These are phyloP conservation scores for Aspergillus sp. DNA, from an alignment of 2,329 filamentous ascomycete species.

Conservation along the genomic window DNA sequence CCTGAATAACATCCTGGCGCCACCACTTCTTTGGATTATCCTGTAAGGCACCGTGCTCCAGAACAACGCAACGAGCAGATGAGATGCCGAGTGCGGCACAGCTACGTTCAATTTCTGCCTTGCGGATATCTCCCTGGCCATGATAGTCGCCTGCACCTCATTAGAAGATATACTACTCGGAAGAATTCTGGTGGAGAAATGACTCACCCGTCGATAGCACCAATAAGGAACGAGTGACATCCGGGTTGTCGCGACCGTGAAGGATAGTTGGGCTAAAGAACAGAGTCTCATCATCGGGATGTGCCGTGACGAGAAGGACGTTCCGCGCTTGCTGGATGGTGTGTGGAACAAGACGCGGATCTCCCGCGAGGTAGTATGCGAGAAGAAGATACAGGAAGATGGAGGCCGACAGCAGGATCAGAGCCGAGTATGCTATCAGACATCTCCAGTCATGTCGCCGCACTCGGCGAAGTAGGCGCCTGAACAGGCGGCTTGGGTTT, in stretches of 20 bases:
- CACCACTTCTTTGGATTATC: constrained; percentile 45
- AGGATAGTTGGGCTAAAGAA: constrained; percentile 32
- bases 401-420: not conserved
- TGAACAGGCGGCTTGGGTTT: not conserved
- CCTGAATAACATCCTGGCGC: constrained; percentile 37
- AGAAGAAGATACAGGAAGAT: constrained; percentile 24
- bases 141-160: constrained; percentile 22
- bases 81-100: constrained; percentile 25
- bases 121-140: constrained; percentile 24
- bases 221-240: constrained; percentile 22
- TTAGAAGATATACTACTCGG: not conserved
- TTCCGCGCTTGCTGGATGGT: constrained; percentile 38
- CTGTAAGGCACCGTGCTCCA: constrained; percentile 41
- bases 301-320: constrained; percentile 43
- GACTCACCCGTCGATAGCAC: constrained; percentile 26
- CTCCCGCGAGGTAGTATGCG: constrained; percentile 39
- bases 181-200: too few species aligned
- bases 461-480: not conserved
- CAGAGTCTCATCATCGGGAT: constrained; percentile 30
- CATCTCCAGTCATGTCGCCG: not conserved
- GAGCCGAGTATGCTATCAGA: not conserved
- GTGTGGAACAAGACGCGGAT: constrained; percentile 40
- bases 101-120: constrained; percentile 24
- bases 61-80: constrained; percentile 37
- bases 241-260: constrained; percentile 18